phyloP scores from a whole-genome alignment of 2,329 filamentous ascomycete species.

The Pyrenochaeta sp. region DNA sequence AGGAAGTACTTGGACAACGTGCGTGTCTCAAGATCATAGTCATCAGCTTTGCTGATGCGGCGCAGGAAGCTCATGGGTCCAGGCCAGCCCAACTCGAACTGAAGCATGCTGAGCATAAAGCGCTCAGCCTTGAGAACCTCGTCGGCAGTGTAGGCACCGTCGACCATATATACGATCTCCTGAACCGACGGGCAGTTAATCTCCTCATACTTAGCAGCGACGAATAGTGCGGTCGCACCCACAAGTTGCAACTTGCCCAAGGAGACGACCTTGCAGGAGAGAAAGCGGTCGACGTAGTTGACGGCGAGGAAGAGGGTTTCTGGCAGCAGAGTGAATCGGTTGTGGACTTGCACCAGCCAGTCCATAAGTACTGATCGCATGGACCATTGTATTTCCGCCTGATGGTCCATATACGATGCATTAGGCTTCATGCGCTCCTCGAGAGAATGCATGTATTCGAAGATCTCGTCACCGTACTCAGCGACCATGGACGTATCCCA shows the following conservation, averaged over 20 bases:
- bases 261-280: conserved; percentile 93
- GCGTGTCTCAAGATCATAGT: conserved; percentile 94
- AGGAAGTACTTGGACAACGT: conserved; percentile 98
- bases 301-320: conserved; percentile 95
- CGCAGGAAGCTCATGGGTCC: conserved; percentile 98
- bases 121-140: conserved; percentile 97
- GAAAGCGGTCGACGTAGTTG: conserved; percentile 97
- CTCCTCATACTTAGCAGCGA: conserved; percentile 98
- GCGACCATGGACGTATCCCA: conserved; percentile 98
- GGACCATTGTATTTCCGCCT: conserved; percentile 98
- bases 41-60: conserved; percentile 96
- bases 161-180: conserved; percentile 99
- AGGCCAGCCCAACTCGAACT: conserved; percentile 97
- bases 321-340: conserved; percentile 86
- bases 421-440: conserved; percentile 91
- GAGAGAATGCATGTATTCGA: conserved; percentile 86
- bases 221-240: conserved; percentile 92
- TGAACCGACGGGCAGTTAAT: conserved; percentile 95
- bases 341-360: conserved; percentile 96
- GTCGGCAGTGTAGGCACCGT: conserved; percentile 84
- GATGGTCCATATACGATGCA: conserved; percentile 93
- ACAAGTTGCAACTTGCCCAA: conserved; percentile 95
- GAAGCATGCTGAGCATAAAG: conserved; percentile 96
- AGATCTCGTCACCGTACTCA: conserved; percentile 96
- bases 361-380: conserved; percentile 98